Evolutionary conservation across 192 early-diverging fungal species (phyloP).

Genomic region (Podila clonocystis): DNA sequence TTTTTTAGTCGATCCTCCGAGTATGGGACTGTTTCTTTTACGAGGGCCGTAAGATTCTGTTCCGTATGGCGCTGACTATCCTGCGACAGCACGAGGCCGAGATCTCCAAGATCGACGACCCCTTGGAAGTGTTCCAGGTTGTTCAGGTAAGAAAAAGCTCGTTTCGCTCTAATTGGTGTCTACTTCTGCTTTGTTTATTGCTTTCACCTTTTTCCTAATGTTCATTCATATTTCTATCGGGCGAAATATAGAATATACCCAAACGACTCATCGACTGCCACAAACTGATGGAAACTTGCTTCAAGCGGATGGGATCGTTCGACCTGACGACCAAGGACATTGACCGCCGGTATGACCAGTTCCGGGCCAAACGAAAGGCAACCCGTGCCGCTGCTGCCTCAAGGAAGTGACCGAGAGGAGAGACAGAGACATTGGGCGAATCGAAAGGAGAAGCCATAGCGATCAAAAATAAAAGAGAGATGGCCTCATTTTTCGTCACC

Average conservation of each 20-base stretch:
- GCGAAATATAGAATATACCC: slow-evolving; percentile 62
- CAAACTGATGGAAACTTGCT: slow-evolving; percentile 63
- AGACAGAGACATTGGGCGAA: too few species aligned
- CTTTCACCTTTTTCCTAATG: background rate
- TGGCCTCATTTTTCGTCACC: too few species aligned
- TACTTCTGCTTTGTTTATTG: too few species aligned
- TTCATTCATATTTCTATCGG: too few species aligned
- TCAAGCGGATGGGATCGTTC: slow-evolving; percentile 42
- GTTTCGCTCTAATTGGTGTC: background rate
- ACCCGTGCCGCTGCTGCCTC: slow-evolving; percentile 15
- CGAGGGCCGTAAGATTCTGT: slow-evolving; percentile 76
- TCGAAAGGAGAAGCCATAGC: too few species aligned
- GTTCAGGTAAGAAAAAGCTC: slow-evolving; percentile 52
- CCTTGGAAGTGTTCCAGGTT: slow-evolving; percentile 68
- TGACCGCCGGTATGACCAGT: slow-evolving; percentile 37
- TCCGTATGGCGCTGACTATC: slow-evolving; percentile 78
- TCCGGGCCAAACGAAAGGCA: slow-evolving; percentile 32
- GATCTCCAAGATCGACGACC: slow-evolving; percentile 66
- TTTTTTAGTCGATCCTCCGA: slow-evolving; percentile 68
- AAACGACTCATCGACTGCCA: slow-evolving; percentile 71
- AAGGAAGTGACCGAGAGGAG: background rate
- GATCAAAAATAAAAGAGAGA: too few species aligned
- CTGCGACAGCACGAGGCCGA: slow-evolving; percentile 72
- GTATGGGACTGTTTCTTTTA: slow-evolving; percentile 88
- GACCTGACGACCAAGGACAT: slow-evolving; percentile 48